A percentile compares a stretch with the other conserved stretches of the same genome.
These are phyloP conservation scores for Copromyces sp. DNA, from an alignment of 495 filamentous ascomycete species.

Conservation along the genomic window DNA sequence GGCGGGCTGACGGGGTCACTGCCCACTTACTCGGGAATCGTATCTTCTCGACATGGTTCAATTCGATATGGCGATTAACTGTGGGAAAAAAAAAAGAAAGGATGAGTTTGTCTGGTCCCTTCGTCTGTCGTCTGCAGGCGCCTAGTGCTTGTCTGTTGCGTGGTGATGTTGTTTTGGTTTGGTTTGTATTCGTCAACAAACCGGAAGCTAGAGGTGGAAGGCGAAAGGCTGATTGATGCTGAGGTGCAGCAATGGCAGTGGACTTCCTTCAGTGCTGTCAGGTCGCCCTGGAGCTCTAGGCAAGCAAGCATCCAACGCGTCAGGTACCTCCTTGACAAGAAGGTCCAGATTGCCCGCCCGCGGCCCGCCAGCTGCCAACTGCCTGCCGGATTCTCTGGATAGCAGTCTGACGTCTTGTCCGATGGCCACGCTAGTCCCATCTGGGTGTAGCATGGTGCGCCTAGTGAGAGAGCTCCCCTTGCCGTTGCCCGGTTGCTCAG, in stretches of 20 bases:
- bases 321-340: slow-evolving; percentile 14
- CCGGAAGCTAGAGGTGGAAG: neutral
- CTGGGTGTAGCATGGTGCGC: neutral
- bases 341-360: neutral
- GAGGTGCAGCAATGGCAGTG: slow-evolving; percentile 2
- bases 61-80: slow-evolving; percentile 2
- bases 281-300: slow-evolving; percentile 22
- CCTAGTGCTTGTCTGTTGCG: neutral
- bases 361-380: neutral
- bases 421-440: neutral
- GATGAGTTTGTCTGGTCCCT: neutral
- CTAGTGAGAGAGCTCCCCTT: neutral
- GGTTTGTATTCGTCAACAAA: neutral
- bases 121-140: slow-evolving; percentile 1
- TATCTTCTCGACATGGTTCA: slow-evolving; percentile 86
- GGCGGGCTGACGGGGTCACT: neutral
- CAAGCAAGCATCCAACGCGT: slow-evolving; percentile 30
- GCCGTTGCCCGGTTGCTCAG: neutral
- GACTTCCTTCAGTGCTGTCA: neutral
- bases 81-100: neutral
- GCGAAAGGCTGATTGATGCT: neutral
- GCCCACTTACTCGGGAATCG: slow-evolving; percentile 76
- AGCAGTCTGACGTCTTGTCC: neutral
- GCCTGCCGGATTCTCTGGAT: neutral
- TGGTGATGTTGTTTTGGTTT: neutral